Evolutionary conservation across 441 rosid genomes (phyloP), one percentile per base, ranked within the genome.

Genomic region (Corymbia calophylla): DNA sequence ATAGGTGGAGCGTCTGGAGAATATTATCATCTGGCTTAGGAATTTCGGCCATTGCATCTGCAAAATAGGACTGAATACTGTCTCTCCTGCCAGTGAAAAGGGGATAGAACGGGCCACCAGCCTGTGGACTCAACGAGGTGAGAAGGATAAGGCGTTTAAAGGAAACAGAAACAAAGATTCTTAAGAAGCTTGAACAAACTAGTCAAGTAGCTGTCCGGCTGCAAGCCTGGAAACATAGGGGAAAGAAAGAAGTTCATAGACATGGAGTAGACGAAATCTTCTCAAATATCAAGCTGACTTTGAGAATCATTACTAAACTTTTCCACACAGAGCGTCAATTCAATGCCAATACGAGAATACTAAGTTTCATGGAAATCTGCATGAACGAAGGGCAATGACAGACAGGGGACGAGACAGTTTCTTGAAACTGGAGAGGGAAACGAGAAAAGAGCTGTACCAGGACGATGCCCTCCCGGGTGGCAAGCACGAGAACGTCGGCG

Each of bases 21-120:
- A 95, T 87, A 80, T 91, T 91, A 58, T 87, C 92, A 27, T 86
- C 90, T 4, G 96, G 96, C 31, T 54, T 91, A 44, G 96, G 95
- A 53, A 95, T 90, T 48, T 90, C 94, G 86, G 90, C 86, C 89
- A 53, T 82, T 53, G 93, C 94, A 88, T 94, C 93, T 25, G 88
- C 27, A 86, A 62, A 92, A 88, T 92, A 89, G 88, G 95, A 95
- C 58, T 54, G 49, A 35, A 56, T 68, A 84, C 96, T 93, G 89
- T 94, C 96, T 88, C 90, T 93, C 88, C 94, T 92, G 84, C 96
- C 95, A 1, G 95, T 95, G 49, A 92, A 90, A 55, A 95, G 92
- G 18, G 95, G 95, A 92, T 95, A 94, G 89, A 91, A 93, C 6
- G 95, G 95, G 53, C 95, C 95, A 80, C 94, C 95, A 73, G 92